phyloP scores from a whole-genome alignment of 106 monocot species.

The Iris macrosiphon region DNA sequence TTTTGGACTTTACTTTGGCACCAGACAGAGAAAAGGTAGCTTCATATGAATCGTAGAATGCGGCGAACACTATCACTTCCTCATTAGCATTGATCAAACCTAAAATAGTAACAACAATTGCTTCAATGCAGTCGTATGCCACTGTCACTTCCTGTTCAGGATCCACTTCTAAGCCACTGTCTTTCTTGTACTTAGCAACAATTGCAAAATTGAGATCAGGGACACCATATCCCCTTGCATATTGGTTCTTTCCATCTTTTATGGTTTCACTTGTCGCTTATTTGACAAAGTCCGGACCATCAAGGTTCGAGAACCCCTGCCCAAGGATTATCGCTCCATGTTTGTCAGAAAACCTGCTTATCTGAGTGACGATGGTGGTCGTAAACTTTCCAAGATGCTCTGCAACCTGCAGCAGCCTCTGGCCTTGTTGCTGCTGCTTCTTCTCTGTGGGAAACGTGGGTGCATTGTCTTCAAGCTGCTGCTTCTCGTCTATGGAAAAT shows the following conservation, averaged over 20 bases:
- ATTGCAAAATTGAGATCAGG: constrained; percentile 80
- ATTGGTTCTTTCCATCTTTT: constrained; percentile 83
- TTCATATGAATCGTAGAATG: constrained; percentile 96
- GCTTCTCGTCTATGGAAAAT: too few relatives aligned
- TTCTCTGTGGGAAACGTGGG: too few relatives aligned
- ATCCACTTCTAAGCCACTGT: constrained; percentile 64
- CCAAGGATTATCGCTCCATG: constrained; percentile 96
- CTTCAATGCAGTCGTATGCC: constrained; percentile 92
- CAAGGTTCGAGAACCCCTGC: constrained; percentile 97
- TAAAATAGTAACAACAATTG: constrained; percentile 90
- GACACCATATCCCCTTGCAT: constrained; percentile 89
- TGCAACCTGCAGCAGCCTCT: too few relatives aligned
- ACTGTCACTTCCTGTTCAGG: constrained; percentile 93
- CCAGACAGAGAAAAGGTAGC: constrained; percentile 94
- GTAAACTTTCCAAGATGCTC: constrained; percentile 92
- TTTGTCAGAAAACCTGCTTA: constrained; percentile 82
- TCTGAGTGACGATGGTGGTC: constrained; percentile 97
- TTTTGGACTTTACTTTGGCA: constrained; percentile 66
- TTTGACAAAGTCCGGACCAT: constrained; percentile 94
- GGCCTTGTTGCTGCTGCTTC: too few relatives aligned
- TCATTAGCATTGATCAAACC: constrained; percentile 91
- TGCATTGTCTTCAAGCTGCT: too few relatives aligned
- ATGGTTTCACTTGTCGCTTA: constrained; percentile 88
- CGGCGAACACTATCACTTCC: constrained; percentile 88
- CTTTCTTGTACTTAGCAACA: constrained; percentile 64